phyloP scores from a whole-genome alignment of 176 grass and related monocot genomes.

The Rhynchospora pubera region DNA sequence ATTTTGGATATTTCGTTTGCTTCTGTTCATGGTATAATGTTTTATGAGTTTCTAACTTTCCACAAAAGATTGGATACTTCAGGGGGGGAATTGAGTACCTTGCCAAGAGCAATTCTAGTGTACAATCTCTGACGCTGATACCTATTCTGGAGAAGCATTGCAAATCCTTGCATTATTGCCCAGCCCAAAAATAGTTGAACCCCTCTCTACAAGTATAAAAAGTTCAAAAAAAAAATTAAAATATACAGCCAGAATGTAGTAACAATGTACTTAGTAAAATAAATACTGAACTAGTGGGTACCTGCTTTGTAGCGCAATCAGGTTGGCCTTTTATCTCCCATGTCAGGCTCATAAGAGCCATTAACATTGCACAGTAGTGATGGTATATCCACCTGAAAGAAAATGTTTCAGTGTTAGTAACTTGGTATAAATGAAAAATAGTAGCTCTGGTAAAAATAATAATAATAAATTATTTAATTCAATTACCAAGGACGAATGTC shows the following conservation, averaged over 20 bases:
- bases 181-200: slow-evolving; percentile 90
- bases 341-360: slow-evolving; percentile 95
- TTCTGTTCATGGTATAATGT: neutral
- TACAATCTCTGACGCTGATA: slow-evolving; percentile 98
- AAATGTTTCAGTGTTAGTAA: slow-evolving; percentile 10
- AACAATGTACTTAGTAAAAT: neutral
- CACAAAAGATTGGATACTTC: neutral
- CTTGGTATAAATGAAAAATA: neutral
- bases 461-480: neutral
- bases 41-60: neutral
- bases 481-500: slow-evolving; percentile 82
- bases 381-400: slow-evolving; percentile 96
- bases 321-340: slow-evolving; percentile 94
- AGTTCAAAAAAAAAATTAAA: neutral
- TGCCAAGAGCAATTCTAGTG: slow-evolving; percentile 94
- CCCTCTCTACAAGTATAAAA: slow-evolving; percentile 40
- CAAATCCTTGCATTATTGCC: slow-evolving; percentile 97
- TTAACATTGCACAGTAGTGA: slow-evolving; percentile 93
- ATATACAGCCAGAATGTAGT: neutral
- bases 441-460: neutral
- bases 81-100: slow-evolving; percentile 36
- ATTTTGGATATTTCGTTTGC: slow-evolving; percentile 8
- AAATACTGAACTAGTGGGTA: slow-evolving; percentile 26
- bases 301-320: slow-evolving; percentile 91
- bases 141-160: slow-evolving; percentile 98